Evolutionary conservation across 2,329 filamentous ascomycete genomes (phyloP), one percentile per base, ranked within the genome.

Genomic region (Fusarium miscanthi): DNA sequence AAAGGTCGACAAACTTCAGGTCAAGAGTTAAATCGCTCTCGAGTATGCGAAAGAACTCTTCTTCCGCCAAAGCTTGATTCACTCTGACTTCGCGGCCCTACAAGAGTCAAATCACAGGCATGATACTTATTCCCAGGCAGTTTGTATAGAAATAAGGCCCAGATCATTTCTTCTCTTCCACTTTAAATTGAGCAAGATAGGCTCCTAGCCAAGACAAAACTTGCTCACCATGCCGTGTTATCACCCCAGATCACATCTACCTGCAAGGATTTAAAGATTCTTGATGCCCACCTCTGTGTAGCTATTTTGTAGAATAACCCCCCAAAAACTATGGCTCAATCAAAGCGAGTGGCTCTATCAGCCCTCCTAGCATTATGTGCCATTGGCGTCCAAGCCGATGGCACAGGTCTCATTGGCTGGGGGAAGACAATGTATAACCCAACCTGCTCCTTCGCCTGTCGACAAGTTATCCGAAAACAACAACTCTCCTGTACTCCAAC

Each of bases 391-490:
- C 27, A 62, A 46, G 51, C 66, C 17, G 76, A 77, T 21, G 77
- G 77, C 5, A 61, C 52, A 8, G 81, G 81, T 40, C 62, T 82
- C 23, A 79, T 83, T 38, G 81, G 81, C 54, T 78, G 76, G 64
- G 81, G 81, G 17, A 82, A 81, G 59, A 78, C 74, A 0, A 78
- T 83, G 70, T 71, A 61, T 70, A 59, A 81, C 14, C 81, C 81
- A 14, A 69, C 78, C 2, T 83, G 81, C 64, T 77, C 80, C 2
- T 82, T 80, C 41, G 80, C 80, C 9, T 82, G 81, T 37, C 80
- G 81, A 14, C 67, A 64, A 23, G 74, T 80, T 40, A 60, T 82
- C 51, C 62, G 66, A 48, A 69, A 63, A 17, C 76, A 76, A 33
- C 57, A 65, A n/a, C 70, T 82, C 5, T 61, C 66, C 2, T 82